A percentile compares a stretch with the other conserved stretches of the same genome.
Conservation (phyloP, 768 basidiomycete species). For the Russula olivacea region DNA sequence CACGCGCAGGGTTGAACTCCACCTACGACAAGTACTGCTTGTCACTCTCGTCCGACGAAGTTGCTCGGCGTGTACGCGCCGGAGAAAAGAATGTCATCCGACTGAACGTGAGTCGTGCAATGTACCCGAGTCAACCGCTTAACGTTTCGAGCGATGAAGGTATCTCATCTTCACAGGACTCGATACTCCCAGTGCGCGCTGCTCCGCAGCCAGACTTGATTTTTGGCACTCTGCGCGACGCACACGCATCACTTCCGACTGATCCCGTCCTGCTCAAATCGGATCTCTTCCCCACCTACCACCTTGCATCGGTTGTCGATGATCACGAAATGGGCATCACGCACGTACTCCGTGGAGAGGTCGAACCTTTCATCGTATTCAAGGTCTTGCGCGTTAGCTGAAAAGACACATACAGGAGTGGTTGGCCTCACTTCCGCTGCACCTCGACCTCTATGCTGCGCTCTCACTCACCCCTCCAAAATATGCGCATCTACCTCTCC, state of each 20-base stretch:
- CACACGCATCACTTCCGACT: constrained; percentile 71
- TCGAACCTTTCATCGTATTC: constrained; percentile 29
- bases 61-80: constrained; percentile 59
- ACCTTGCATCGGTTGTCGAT: constrained; percentile 92
- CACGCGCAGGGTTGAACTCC: constrained; percentile 63
- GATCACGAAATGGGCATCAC: constrained; percentile 96
- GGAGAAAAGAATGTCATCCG: constrained; percentile 81
- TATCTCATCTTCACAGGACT: constrained; percentile 41
- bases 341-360: constrained; percentile 93
- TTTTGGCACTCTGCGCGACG: constrained; percentile 68
- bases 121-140: neutral
- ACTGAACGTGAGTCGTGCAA: constrained; percentile 59
- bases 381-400: neutral
- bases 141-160: neutral
- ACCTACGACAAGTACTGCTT: constrained; percentile 89
- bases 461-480: constrained; percentile 65
- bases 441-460: constrained; percentile 81
- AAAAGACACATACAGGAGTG: constrained; percentile 63
- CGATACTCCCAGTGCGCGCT: constrained; percentile 46
- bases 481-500: constrained; percentile 87
- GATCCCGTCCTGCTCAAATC: constrained; percentile 92
- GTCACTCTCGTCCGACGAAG: constrained; percentile 83
- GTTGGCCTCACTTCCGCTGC: constrained; percentile 88
- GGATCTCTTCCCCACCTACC: constrained; percentile 93
- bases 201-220: constrained; percentile 56